Conservation (phyloP, 1,139 yeast species). For the Candida sanyaensis region DNA sequence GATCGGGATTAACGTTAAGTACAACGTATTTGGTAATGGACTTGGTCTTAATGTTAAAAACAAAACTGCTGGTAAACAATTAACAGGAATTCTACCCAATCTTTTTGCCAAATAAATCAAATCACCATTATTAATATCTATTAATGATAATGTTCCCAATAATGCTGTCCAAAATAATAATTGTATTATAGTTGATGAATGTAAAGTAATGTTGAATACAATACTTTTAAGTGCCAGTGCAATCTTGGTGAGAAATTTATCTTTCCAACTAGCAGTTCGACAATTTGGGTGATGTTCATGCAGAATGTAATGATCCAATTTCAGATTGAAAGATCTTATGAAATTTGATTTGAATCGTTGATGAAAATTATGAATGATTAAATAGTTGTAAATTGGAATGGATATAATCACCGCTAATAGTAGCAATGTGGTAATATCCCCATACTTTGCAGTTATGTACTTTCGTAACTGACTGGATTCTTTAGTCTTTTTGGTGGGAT, state of each 20-base stretch:
- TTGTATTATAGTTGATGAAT: conserved; percentile 35
- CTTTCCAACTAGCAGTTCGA: conserved; percentile 9
- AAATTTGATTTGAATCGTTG: conserved; percentile 10
- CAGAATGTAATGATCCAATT: conserved; percentile 20
- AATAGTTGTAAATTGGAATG: conserved; percentile 30
- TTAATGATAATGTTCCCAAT: conserved; percentile 38
- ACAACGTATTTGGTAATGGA: conserved; percentile 70
- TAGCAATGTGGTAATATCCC: conserved; percentile 26
- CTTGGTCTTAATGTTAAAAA: conserved; percentile 76
- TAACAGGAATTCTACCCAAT: conserved; percentile 75
- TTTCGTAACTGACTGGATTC: conserved; percentile 31
- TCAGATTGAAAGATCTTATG: conserved; percentile 19
- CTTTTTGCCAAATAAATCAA: conserved; percentile 70
- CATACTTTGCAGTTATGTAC: conserved; percentile 34
- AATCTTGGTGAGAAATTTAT: conserved; percentile 7
- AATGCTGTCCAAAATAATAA: conserved; percentile 49
- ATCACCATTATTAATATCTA: conserved; percentile 54
- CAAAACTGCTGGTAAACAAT: conserved; percentile 69
- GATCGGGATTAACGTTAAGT: conserved; percentile 70
- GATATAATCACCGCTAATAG: conserved; percentile 23
- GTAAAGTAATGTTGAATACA: conserved; percentile 24
- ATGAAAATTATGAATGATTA: conserved; percentile 26
- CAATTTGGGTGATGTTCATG: conserved; percentile 14
- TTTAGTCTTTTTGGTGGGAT: conserved; percentile 33
- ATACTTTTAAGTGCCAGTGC: conserved; percentile 17